Base-by-base conservation (phyloP, 257 asterid genomes). In the Coffea eugenioides region DNA sequence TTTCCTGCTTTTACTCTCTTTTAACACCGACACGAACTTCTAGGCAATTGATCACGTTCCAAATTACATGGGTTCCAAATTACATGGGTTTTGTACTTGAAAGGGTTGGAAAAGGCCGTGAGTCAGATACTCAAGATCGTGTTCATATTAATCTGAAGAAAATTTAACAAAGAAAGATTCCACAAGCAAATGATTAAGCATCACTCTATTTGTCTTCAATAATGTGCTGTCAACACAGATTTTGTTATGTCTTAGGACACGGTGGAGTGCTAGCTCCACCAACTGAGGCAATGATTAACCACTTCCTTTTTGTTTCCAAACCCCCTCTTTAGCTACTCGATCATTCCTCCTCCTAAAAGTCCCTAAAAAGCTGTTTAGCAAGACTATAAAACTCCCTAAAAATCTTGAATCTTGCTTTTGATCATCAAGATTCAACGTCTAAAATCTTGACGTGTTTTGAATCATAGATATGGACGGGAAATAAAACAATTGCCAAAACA, bases 241-340 rank as follows among this genome's bases (percentile, higher is more conserved):
- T 20, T 66, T 31, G 71, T 66, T 12, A 0, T 65, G 43, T 39
- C 43, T 39, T 39, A 39, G 43, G 45, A 1, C 18, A 64, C 41
- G 5, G 39, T 64, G 10, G 15, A 64, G 69, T 64, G 69, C 67
- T 61, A 18, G 69, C 71, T 66, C 71, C 71, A 66, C 45, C 43
- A 66, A 66, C 21, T 66, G 21, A 31, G 71, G 71, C n/a, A 36
- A 74, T 74, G n/a, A 74, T 74, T 57, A 74, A 36, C 54, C 39
- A 56, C 68, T 12, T 20, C 2, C 8, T 4, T 74, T 34, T 9
- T 8, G 2, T 16, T 34, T 34, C 10, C 10, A 27, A 27, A 6
- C n/a, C 21, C 10, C 46, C 27, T 6, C 7, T 11, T 6, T 64
- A 64, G 3, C 27, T 4, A 8, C 18, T 65, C 41, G 2, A 39